Conservation (phyloP, 75 land plant species). For the Sequoiadendron giganteum region DNA sequence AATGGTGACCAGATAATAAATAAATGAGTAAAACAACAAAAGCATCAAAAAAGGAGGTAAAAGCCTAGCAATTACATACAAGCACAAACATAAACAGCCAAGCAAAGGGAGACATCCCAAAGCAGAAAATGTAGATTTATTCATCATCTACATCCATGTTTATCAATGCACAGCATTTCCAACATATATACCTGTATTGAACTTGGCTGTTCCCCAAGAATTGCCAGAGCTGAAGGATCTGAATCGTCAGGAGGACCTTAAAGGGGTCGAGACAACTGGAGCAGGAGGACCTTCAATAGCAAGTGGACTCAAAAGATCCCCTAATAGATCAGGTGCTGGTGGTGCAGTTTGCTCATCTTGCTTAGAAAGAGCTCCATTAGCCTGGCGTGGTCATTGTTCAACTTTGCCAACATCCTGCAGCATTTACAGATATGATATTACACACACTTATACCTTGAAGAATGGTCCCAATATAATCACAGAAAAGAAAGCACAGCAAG, state of each 20-base stretch:
- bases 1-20: too few species aligned
- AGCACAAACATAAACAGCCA: neutral
- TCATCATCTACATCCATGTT: neutral
- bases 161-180: neutral
- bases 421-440: neutral
- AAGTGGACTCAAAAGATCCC: conserved; percentile 81
- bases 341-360: conserved; percentile 39
- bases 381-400: conserved; percentile 26
- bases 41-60: neutral
- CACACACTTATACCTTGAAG: neutral
- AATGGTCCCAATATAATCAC: neutral
- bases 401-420: conserved; percentile 33
- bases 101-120: neutral
- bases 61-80: neutral
- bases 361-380: conserved; percentile 42
- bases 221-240: conserved; percentile 76
- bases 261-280: conserved; percentile 24
- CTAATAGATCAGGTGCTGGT: conserved; percentile 78
- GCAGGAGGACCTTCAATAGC: conserved; percentile 94
- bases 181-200: conserved; percentile 70
- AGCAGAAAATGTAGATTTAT: neutral
- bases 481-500: neutral
- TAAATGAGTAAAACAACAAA: too few species aligned
- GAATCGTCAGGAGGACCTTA: conserved; percentile 22
- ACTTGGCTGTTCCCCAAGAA: conserved; percentile 56